Conservation (phyloP, 768 basidiomycete genomes). For the Coprinopsis marcescibilis region DNA sequence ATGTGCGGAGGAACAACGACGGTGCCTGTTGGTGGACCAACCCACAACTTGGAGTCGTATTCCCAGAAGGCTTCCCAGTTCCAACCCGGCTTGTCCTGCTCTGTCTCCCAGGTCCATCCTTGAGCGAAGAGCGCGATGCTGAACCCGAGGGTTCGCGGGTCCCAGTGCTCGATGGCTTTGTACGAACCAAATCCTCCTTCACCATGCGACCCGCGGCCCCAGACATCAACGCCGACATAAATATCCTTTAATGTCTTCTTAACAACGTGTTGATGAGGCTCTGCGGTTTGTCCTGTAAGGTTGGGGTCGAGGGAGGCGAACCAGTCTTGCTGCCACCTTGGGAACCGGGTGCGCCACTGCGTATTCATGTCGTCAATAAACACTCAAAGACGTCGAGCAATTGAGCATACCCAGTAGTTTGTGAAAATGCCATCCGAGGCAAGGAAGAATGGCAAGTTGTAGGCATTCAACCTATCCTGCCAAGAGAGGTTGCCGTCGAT, state of each 20-base stretch:
- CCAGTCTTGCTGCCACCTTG: conserved; percentile 48
- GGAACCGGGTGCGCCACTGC: conserved; percentile 57
- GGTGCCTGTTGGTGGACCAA: conserved; percentile 43
- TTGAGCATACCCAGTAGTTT: conserved; percentile 61
- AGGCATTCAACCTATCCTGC: conserved; percentile 68
- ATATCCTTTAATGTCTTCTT: conserved; percentile 50
- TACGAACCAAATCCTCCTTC: conserved; percentile 68
- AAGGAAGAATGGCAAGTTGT: conserved; percentile 73
- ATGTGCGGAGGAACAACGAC: conserved; percentile 40
- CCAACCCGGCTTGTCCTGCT: conserved; percentile 53
- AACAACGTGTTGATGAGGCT: conserved; percentile 15
- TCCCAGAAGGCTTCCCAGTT: conserved; percentile 71
- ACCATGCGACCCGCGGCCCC: conserved; percentile 73
- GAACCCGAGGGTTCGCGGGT: conserved; percentile 51
- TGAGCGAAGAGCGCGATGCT: conserved; percentile 77
- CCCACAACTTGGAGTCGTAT: conserved; percentile 68
- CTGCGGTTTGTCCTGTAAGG: conserved; percentile 21
- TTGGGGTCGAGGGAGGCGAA: conserved; percentile 43
- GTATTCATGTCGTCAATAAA: background rate
- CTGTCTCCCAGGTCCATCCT: conserved; percentile 81
- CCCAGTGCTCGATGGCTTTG: conserved; percentile 61
- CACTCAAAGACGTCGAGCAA: background rate
- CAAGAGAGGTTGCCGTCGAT: conserved; percentile 55
- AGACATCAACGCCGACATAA: conserved; percentile 75
- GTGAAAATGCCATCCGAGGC: conserved; percentile 69